A percentile compares a stretch with the other conserved stretches of the same genome.
Evolutionary conservation across 495 filamentous ascomycete species (phyloP).

Genomic region (Lasiosphaeria ovina): DNA sequence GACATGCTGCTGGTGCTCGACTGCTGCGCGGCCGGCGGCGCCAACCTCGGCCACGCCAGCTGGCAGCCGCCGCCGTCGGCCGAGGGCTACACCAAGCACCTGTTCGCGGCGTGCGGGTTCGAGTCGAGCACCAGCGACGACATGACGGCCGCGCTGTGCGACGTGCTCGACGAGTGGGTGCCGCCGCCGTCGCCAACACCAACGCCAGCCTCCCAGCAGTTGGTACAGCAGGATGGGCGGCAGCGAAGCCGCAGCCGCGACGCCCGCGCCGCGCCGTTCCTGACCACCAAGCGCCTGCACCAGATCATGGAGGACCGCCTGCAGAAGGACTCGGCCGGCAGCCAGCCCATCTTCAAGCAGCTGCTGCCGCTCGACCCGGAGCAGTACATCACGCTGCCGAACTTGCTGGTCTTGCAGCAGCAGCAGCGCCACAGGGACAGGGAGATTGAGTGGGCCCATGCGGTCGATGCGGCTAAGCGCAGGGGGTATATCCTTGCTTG

Average conservation of each 20-base stretch:
- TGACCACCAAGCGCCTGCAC: slow-evolving; percentile 35
- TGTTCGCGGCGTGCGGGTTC: slow-evolving; percentile 37
- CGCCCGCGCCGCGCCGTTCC: neutral
- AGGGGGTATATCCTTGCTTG: neutral
- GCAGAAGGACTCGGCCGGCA: slow-evolving; percentile 26
- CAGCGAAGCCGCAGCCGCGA: neutral
- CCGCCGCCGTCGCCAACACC: neutral
- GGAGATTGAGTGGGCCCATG: neutral
- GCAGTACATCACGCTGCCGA: slow-evolving; percentile 33
- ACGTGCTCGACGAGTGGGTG: slow-evolving; percentile 27
- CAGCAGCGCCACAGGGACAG: neutral
- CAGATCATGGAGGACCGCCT: slow-evolving; percentile 34
- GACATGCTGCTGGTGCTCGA: slow-evolving; percentile 36
- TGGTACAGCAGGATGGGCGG: neutral
- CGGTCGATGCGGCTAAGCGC: neutral
- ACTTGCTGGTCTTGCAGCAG: slow-evolving; percentile 12
- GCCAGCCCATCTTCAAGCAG: slow-evolving; percentile 38
- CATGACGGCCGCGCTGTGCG: slow-evolving; percentile 36
- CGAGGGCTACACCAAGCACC: slow-evolving; percentile 34
- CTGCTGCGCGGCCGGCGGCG: slow-evolving; percentile 37
- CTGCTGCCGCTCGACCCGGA: slow-evolving; percentile 33
- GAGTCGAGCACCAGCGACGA: slow-evolving; percentile 35
- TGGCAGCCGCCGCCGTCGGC: slow-evolving; percentile 21
- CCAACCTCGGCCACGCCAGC: slow-evolving; percentile 25
- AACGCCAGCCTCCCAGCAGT: neutral